A percentile compares a stretch with the other conserved stretches of the same genome.
phyloP scores from a whole-genome alignment of 192 early-diverging fungal genomes.

The Coemansia sp. region DNA sequence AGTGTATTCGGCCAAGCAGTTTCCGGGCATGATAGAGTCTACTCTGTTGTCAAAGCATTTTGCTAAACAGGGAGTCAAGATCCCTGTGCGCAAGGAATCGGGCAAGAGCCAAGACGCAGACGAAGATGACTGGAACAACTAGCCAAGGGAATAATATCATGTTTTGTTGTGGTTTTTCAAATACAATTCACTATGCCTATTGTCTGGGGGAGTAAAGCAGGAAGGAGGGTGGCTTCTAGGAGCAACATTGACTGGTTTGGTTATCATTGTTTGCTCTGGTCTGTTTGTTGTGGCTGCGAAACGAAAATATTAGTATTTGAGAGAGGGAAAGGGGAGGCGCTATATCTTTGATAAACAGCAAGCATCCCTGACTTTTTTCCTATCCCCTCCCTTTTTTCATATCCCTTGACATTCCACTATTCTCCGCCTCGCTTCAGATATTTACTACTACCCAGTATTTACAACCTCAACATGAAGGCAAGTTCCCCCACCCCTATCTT shows the following conservation, averaged over 20 bases:
- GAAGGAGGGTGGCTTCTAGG: too few species aligned
- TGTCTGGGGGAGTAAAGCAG: too few species aligned
- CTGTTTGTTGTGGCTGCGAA: too few species aligned
- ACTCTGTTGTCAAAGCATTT: slow-evolving; percentile 73
- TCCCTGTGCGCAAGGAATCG: slow-evolving; percentile 75
- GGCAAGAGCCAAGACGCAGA: slow-evolving; percentile 16
- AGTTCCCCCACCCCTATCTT: background rate
- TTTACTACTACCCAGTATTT: background rate
- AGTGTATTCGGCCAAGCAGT: slow-evolving; percentile 76
- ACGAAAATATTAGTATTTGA: too few species aligned
- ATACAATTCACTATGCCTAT: too few species aligned
- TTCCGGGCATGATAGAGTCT: slow-evolving; percentile 80
- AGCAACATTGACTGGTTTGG: too few species aligned
- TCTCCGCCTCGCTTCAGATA: background rate
- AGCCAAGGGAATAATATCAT: background rate
- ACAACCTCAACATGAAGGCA: background rate
- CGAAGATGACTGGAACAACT: slow-evolving; percentile 31
- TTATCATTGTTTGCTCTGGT: too few species aligned
- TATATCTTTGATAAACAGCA: background rate
- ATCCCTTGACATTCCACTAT: background rate
- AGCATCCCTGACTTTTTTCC: background rate
- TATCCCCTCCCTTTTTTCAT: background rate
- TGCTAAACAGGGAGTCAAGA: slow-evolving; percentile 76
- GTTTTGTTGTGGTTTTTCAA: too few species aligned
- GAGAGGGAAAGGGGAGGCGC: too few species aligned